Evolutionary conservation across 805 yeast genomes (phyloP), one percentile per base, ranked within the genome.

Genomic region (Sugiyamaella qingdaonensis): DNA sequence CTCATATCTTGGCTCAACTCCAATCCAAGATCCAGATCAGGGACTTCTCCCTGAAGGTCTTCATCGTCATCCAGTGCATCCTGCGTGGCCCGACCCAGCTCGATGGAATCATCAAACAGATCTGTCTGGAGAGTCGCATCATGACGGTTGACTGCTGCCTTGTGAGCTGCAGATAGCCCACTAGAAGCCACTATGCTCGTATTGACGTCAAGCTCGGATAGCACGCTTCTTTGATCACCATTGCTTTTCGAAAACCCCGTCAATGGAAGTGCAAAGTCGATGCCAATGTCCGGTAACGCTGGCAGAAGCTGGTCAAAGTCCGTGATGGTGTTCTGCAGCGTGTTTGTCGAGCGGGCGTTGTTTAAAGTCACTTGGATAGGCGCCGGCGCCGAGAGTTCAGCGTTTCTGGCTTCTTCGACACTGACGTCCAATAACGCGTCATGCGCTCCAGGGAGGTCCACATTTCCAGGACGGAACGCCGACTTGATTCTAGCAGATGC

Each of bases 251-350:
- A 14, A 16, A 14, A 4, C 13, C 43, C 43, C 3, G 19, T 39
- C 19, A n/a, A 10, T 4, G 24, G 24, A 13, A 39, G 19, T 21
- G 3, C 43, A 16, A 39, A 39, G 24, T 39, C 43, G 24, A 39
- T 39, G 13, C 48, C 37, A 3, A 45, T 31, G 14, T 59, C 59
- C 35, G 80, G 68, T 32, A 86, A 86, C 45, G 82, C 87, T 58
- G 82, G 87, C 57, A 78, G 79, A 39, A 87, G 71, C 21, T 88
- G 79, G 63, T 88, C 95, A 36, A 83, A 77, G 54, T 84, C 88
- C 0, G 95, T 85, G 44, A 89, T 84, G 16, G 88, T 86, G 68
- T 90, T 95, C 61, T 78, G 82, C 59, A 90, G 73, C 1, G 83
- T 42, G 36, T 49, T 49, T 29, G 46, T 29, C 37, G 44, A n/a